Base-by-base conservation (phyloP, 805 yeast species). In the Teunomyces funiuensis region DNA sequence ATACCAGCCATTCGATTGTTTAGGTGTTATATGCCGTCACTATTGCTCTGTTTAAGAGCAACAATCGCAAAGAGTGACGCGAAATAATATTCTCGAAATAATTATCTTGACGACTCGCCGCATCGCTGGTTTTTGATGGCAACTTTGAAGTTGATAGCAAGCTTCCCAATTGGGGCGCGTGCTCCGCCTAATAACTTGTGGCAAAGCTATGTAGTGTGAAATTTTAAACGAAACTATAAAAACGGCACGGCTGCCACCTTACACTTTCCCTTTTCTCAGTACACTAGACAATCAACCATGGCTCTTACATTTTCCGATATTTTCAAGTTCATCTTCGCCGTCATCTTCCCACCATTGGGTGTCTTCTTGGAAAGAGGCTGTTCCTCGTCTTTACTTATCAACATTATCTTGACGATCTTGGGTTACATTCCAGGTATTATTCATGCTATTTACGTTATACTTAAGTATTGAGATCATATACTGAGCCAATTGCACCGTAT, bases 381-480 rank as follows among this genome's bases (percentile, higher is more conserved):
- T 58, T 62, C 71, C 25, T 55, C 68, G 11, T 61, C 57, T 44
- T 53, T 61, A 7, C 58, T 62, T 44, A 68, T 86, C 55, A 84
- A 85, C 65, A 63, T 84, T 36, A 53, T 86, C 31, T 73, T 87
- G 55, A 82, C 90, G 16, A 60, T 80, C 47, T 71, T 87, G 44
- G 93, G 90, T 29, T 85, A 81, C 64, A 65, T 86, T 48, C 95
- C 95, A 2, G 95, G 87, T 44, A 73, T 82, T 39, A 57, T 83
- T 11, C 88, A 83, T 53, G 82, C 88, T 4, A 63, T 82, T 37
- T 82, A 77, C 54, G 67, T 82, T 36, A 77, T 80, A 30, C 50
- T 65, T 42, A 60, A 50, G 51, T 60, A 65, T 44, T 61, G 44
- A 42, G 13, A 10, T 4, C 27, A 16, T 6, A 2, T 2, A 16